A percentile compares a stretch with the other conserved stretches of the same genome.
Conservation (phyloP, 164 flowering plant species). For the Euptelea pleiosperma region DNA sequence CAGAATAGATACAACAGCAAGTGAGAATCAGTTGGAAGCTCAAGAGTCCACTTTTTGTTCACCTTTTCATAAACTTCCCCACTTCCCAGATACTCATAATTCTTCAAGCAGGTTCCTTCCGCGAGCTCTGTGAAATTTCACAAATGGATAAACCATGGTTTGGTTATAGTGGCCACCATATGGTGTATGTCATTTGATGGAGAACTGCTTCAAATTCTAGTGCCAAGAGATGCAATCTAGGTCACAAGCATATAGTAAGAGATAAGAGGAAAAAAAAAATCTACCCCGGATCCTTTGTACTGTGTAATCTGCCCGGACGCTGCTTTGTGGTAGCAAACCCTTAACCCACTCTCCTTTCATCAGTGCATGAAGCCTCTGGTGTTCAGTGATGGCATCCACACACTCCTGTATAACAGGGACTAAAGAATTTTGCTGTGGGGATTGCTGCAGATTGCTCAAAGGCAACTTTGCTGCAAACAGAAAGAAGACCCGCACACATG, state of each 20-base stretch:
- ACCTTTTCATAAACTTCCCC: constrained; percentile 81
- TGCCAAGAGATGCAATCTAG: background rate
- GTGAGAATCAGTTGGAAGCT: constrained; percentile 91
- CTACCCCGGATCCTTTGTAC: constrained; percentile 80
- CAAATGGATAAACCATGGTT: constrained; percentile 7
- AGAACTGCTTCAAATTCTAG: background rate
- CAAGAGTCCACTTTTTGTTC: constrained; percentile 80
- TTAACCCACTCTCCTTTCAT: constrained; percentile 92
- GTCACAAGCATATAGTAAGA: background rate
- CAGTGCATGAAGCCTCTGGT: constrained; percentile 82
- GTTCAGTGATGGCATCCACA: constrained; percentile 92
- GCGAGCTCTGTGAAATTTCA: constrained; percentile 62
- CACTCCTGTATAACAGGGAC: constrained; percentile 72
- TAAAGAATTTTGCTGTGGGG: constrained; percentile 47
- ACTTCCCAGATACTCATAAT: constrained; percentile 75
- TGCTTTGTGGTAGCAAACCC: constrained; percentile 89
- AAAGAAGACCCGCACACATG: constrained; percentile 6
- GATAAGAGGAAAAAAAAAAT: background rate
- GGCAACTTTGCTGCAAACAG: constrained; percentile 57
- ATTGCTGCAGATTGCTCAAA: constrained; percentile 43
- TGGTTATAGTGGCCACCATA: constrained; percentile 1
- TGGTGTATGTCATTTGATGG: background rate
- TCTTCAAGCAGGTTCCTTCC: constrained; percentile 93
- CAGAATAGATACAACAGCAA: constrained; percentile 85
- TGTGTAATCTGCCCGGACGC: constrained; percentile 73